A percentile compares a stretch with the other conserved stretches of the same genome.
These are phyloP conservation scores for Auxenochlorella protothecoides DNA, from an alignment of 139 green algal species.

Conservation along the genomic window DNA sequence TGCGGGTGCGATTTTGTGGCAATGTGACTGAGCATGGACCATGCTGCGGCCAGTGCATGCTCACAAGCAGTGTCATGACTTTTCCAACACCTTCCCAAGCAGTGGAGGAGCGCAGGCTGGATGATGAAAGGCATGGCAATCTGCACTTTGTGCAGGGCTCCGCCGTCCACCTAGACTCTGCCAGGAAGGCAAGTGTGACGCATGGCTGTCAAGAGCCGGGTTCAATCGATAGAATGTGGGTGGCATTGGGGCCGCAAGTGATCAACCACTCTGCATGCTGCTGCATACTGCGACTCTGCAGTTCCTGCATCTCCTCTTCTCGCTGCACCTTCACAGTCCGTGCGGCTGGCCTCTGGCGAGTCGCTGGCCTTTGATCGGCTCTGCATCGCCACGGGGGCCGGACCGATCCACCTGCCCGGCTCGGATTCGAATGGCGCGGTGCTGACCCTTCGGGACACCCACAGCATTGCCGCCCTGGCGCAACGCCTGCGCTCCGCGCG, in stretches of 20 bases:
- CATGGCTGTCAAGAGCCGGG: neutral
- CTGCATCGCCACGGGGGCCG: conserved; percentile 57
- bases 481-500: conserved; percentile 14
- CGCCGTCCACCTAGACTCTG: neutral
- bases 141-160: neutral
- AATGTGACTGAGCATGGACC: neutral
- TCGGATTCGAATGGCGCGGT: neutral
- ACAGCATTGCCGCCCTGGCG: conserved; percentile 42
- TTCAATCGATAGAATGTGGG: no score
- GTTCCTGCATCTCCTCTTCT: neutral
- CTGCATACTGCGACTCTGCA: neutral
- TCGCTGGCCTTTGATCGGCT: conserved; percentile 51
- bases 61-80: neutral
- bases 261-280: neutral
- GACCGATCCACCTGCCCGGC: conserved; percentile 36
- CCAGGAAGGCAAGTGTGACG: neutral
- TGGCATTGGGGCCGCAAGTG: neutral
- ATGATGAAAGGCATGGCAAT: neutral
- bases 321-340: conserved; percentile 4
- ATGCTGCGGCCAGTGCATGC: no score
- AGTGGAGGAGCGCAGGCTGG: neutral
- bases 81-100: neutral
- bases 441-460: conserved; percentile 50
- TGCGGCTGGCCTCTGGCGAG: conserved; percentile 26
- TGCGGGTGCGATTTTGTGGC: neutral